Base-by-base conservation (phyloP, 1,284 basidiomycete genomes). In the Gymnopus androsaceus region DNA sequence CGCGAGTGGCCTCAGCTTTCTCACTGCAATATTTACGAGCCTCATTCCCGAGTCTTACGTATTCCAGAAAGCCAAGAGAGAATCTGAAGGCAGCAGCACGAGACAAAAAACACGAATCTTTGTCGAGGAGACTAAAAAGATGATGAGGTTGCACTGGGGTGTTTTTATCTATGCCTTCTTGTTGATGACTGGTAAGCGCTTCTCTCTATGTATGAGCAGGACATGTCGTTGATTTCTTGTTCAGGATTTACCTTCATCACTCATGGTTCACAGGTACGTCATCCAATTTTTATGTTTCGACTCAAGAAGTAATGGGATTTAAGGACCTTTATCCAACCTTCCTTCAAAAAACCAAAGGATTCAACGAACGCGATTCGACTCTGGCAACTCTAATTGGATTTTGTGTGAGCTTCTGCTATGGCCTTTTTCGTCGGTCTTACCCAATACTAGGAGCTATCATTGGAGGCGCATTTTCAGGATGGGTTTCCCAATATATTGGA, bases 161-260 rank as follows among this genome's bases (percentile, higher is more conserved):
- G 72, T 92, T 28, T 93, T 87, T 70, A 87, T 98, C 58, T 98
- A 95, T 69, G 90, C 89, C 2, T 77, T 90, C 8, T 67, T 92
- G 42, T 75, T 92, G 48, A 90, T 91, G 88, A 84, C 84, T 3
- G 88, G 88, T 87, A 60, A 21, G 84, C 70, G 33, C 30, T 15
- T 30, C 21, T 4, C 21, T 15, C 41, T 21, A 49, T 42, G n/a
- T 19, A 46, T 12, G 17, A 23, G 15, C 8, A 27, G 17, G 30
- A 12, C n/a, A 40, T 55, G 15, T 2, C 30, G 12, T 12, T 25
- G 8, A 14, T 9, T 19, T 14, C 19, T 15, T 41, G 7, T 12
- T 23, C 67, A 83, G 88, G 90, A 6, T 94, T 97, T 82, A 97
- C 95, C 77, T 98, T 98, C 79, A 77, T 95, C 60, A 91, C 90